phyloP scores from a whole-genome alignment of 345 rosid genomes.

The Populus ilicifolia region DNA sequence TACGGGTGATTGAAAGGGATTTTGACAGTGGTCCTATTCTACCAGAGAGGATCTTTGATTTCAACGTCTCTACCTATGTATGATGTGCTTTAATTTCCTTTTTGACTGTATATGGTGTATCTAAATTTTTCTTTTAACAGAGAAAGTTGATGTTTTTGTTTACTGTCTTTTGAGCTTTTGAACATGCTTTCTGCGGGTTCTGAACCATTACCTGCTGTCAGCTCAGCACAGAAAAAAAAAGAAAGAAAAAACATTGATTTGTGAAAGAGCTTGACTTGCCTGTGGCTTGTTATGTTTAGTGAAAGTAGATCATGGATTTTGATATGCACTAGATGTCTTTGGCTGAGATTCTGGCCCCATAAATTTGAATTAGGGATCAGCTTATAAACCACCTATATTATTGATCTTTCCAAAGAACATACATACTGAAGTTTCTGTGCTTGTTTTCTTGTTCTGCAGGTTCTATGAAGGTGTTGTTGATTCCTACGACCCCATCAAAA shows the following conservation, averaged over 20 bases:
- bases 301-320: neutral
- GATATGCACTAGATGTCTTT: neutral
- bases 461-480: conserved; percentile 62
- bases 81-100: neutral
- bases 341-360: neutral
- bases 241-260: neutral
- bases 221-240: neutral
- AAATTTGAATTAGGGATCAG: neutral
- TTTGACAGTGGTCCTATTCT: neutral
- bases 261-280: neutral
- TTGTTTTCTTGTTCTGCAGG: conserved; percentile 30
- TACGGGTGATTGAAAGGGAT: neutral
- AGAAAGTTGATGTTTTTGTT: neutral
- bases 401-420: neutral
- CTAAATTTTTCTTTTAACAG: neutral
- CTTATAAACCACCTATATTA: neutral
- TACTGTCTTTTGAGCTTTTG: neutral
- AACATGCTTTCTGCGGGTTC: neutral
- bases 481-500: conserved; percentile 39
- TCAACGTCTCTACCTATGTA: neutral
- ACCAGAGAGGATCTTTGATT: neutral
- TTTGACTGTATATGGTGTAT: neutral
- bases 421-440: neutral
- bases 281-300: conserved; percentile 8
- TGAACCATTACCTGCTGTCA: neutral